Evolutionary conservation across 495 filamentous ascomycete genomes (phyloP), one percentile per base, ranked within the genome.

Genomic region (Penicillium argentinense): DNA sequence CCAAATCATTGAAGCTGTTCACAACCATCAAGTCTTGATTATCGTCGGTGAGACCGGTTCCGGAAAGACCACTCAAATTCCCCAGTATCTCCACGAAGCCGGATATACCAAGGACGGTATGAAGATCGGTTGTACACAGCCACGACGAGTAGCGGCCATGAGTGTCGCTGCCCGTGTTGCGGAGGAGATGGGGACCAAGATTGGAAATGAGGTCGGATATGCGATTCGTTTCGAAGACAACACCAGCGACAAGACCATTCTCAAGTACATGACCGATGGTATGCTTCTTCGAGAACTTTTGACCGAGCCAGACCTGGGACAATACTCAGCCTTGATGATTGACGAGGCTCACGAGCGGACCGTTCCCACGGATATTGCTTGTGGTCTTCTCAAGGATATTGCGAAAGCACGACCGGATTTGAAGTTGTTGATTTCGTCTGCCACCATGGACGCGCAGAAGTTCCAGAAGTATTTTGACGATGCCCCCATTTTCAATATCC

Each of bases 231-330:
- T 97, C 59, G 93, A 98, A 58, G 90, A 98, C 64, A 82, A 83
- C 33, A 97, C 93, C 1, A 89, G 81, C 57, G 90, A 96, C 51
- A 95, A 96, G 69, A 97, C 93, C 0, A 76, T 91, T 29, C 66
- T 98, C 19, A 96, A 97, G 66, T 98, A 96, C 63, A 95, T 96
- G 90, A 98, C 93, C 2, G 93, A 98, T 62, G 93, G 93, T 49
- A 97, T 97, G 91, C 75, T 97, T 32, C 74, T 97, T 14, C 79
- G 91, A 59, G 92, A 97, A 59, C 85, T 97, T 51, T 78, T 97
- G 54, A 91, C 89, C 1, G 91, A 96, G 62, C 92, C 95, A 0
- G 86, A 89, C 44, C 68, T 97, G 9, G 77, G 84, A 9, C 81
- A 79, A n/a, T 97, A 97, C 59, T 85, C 89, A 1, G 88, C 86